phyloP scores from a whole-genome alignment of 371 early-diverging fungal genomes.

The Catenaria anguillulae region DNA sequence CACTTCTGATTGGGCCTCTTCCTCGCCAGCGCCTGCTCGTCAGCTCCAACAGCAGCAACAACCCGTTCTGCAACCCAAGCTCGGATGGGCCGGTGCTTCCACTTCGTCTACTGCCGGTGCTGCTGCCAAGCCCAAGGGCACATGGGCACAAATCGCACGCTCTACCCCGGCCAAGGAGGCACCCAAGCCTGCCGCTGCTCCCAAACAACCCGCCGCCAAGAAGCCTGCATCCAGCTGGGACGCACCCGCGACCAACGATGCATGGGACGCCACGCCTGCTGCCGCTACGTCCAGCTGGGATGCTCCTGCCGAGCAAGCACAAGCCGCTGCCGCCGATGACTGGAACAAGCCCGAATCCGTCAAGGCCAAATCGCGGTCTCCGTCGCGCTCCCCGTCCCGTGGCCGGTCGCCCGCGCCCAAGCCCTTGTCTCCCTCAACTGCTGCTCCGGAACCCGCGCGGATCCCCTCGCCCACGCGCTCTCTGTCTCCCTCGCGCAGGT shows the following conservation, averaged over 20 bases:
- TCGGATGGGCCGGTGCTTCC: background rate
- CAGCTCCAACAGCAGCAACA: no score
- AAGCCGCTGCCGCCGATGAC: no score
- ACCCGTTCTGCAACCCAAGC: no score
- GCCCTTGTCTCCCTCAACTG: background rate
- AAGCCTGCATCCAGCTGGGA: background rate
- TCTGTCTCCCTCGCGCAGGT: background rate
- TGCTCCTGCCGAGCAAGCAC: background rate
- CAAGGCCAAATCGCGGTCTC: background rate
- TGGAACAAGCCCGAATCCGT: background rate
- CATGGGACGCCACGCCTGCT: background rate
- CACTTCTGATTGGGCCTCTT: background rate
- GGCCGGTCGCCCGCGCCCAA: background rate
- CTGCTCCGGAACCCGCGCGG: background rate
- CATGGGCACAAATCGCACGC: constrained; percentile 1
- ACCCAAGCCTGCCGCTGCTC: no score
- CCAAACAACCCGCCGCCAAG: no score
- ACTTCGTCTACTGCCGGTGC: background rate
- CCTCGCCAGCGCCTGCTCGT: no score
- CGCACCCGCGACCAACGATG: background rate
- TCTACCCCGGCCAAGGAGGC: no score
- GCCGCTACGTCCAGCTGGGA: background rate
- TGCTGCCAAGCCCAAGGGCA: background rate
- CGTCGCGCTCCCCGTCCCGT: background rate
- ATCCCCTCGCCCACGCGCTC: constrained; percentile 1